Evolutionary conservation across 2,329 filamentous ascomycete species (phyloP), one percentile per base, ranked within the genome.

Genomic region (Fusarium decemcellulare): DNA sequence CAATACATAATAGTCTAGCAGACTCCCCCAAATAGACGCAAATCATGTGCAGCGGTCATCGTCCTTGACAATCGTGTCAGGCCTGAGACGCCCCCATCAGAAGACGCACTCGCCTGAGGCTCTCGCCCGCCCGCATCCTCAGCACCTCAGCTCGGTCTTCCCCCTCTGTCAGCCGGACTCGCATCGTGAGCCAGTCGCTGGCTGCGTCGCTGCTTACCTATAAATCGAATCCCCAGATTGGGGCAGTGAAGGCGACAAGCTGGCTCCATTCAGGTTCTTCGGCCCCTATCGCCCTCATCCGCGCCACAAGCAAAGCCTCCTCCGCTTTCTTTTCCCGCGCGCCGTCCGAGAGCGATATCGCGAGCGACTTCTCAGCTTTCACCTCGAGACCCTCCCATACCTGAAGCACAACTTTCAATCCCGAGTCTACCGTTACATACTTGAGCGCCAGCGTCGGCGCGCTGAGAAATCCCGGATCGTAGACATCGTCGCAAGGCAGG

Each of bases 341-440:
- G 82, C 87, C 65, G 75, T 87, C 58, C 88, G 88, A 77, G 85
- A 88, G 67, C 88, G 86, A 71, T 90, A 90, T 73, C 90, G 89
- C 76, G 87, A 90, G 63, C 88, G 87, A 65, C 84, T 96, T 57
- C 86, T 91, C 72, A 84, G 86, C 70, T 90, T 97, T 78, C 92
- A 90, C 67, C 88, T 93, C 86, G 89, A 94, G 73, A 93, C 88
- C 6, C 80, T 97, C 27, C 93, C 93, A 12, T 83, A 85, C 53
- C 86, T 93, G 73, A 92, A 91, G 75, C 89, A 91, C 76, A 85
- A 87, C 56, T 82, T 93, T 9, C 94, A 97, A 80, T 91, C 91
- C 39, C 88, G 90, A 59, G 89, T 97, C 69, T 97, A 96, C 77
- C 87, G 86, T 47, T 93, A 91, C 68, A 85, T 97, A 60, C 82